Evolutionary conservation across 768 basidiomycete species (phyloP).

Genomic region (Coprinopsis cinerea): DNA sequence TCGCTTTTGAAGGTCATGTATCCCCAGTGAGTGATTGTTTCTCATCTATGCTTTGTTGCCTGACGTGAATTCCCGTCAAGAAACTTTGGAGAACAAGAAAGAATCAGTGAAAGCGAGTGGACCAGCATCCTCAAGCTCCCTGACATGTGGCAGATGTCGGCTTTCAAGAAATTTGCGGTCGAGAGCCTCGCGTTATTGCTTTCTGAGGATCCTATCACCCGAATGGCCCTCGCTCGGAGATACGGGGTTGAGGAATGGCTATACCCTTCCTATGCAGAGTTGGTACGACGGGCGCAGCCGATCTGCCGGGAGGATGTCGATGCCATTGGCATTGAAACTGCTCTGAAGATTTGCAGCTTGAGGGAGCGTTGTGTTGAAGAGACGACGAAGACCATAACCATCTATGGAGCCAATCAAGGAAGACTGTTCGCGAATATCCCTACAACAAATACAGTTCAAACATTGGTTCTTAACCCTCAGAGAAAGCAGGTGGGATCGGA

Average conservation of each 20-base stretch:
- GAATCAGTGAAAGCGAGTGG: too few species aligned
- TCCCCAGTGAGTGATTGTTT: background rate
- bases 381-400: too few species aligned
- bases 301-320: background rate
- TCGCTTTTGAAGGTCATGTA: background rate
- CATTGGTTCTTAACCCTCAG: too few species aligned
- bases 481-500: too few species aligned
- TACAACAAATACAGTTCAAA: too few species aligned
- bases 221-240: background rate
- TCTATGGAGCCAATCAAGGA: too few species aligned
- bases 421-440: too few species aligned
- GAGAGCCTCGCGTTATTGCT: slow-evolving; percentile 17
- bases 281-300: background rate
- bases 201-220: slow-evolving; percentile 11
- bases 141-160: slow-evolving; percentile 30
- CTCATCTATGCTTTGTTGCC: background rate
- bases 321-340: background rate
- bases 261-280: background rate
- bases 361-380: background rate
- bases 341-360: background rate
- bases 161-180: slow-evolving; percentile 23
- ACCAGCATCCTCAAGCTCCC: slow-evolving; percentile 31
- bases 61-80: too few species aligned
- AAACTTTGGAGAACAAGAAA: too few species aligned
- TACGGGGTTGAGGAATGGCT: background rate